phyloP scores from a whole-genome alignment of 1,284 basidiomycete species.

The Mycena citricolor region DNA sequence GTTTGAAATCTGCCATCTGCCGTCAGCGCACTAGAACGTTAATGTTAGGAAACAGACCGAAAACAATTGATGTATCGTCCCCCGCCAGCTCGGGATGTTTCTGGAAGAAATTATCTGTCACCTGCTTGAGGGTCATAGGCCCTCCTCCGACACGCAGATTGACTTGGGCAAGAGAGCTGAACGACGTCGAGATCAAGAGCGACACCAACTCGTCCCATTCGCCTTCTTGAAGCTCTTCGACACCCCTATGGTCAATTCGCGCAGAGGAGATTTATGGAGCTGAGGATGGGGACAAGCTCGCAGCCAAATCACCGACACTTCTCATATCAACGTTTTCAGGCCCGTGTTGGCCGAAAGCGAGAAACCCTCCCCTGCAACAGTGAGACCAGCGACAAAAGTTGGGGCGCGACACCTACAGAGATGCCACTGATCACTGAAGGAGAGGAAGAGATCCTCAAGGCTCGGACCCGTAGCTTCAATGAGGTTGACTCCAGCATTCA shows the following conservation, averaged over 20 bases:
- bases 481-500: conserved; percentile 17
- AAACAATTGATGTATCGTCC: too few species aligned
- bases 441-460: conserved; percentile 13
- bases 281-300: conserved; percentile 2
- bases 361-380: conserved; percentile 12
- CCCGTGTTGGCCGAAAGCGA: conserved; percentile 11
- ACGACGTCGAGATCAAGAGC: conserved; percentile 7
- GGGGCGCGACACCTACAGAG: too few species aligned
- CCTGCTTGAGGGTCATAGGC: neutral
- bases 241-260: conserved; percentile 10
- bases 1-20: too few species aligned
- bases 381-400: neutral
- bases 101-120: neutral
- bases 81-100: conserved; percentile 10
- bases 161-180: conserved; percentile 6
- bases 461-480: conserved; percentile 6
- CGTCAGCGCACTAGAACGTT: too few species aligned
- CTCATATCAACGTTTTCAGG: conserved; percentile 7
- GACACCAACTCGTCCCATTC: conserved; percentile 4
- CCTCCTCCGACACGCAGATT: conserved; percentile 6
- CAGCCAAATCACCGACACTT: conserved; percentile 6
- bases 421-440: conserved; percentile 17
- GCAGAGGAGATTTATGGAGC: conserved; percentile 14
- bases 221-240: conserved; percentile 7
- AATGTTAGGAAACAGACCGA: too few species aligned